Evolutionary conservation across 345 rosid genomes (phyloP), one percentile per base, ranked within the genome.

Genomic region (Ceriops decandra): DNA sequence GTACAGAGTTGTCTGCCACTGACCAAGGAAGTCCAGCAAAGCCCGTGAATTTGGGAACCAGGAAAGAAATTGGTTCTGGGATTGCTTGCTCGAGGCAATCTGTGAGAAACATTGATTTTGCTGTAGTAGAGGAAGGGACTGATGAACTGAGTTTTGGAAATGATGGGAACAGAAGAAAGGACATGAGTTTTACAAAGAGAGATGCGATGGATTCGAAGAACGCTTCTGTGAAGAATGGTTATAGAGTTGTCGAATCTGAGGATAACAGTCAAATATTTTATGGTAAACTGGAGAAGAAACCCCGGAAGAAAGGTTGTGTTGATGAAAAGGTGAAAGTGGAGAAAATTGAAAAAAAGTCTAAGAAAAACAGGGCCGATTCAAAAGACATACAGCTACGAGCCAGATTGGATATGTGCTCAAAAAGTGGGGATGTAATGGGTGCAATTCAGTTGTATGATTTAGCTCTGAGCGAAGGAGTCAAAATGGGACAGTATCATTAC

Each of bases 341-440:
- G 59, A 72, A 28, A 59, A 32, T 35, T 33, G 67, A 38, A 51
- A 72, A 82, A 61, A 52, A 56, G 72, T 68, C 73, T 5, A 77
- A 70, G 81, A 79, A 67, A 62, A 64, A 57, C 47, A 77, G 79
- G 75, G 70, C 6, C 54, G 82, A 79, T 33, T 21, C 72, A 19
- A 71, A 76, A 2, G 82, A 35, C 68, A 38, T 61, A 36, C 27
- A 56, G 63, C 63, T 79, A 59, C 76, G 80, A 42, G 54, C 68
- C 47, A 62, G 69, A 38, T 72, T 88, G 81, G 95, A 86, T 67
- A 81, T 62, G 86, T 88, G 91, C 63, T 86, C 87, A 27, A 85
- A 85, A 70, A 78, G 69, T 46, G 95, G 91, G 53, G 88, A 85
- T 67, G 84, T 83, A 32, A 68, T 69, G 73, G 82, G 84, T n/a